Base-by-base conservation (phyloP, 805 yeast genomes). In the Metschnikowia santaceciliae region DNA sequence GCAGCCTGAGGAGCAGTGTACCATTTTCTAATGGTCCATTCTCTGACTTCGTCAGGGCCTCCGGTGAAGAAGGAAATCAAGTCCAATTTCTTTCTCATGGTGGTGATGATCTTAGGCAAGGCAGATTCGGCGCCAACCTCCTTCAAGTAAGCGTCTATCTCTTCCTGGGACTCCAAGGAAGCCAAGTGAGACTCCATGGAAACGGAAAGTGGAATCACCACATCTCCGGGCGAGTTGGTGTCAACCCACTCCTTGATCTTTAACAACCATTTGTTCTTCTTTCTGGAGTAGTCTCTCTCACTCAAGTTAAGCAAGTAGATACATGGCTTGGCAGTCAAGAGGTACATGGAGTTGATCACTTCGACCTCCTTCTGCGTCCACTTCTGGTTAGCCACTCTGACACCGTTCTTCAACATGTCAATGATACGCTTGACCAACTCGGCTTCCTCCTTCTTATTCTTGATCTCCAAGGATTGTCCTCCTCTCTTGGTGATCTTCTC, bases 321-420 rank as follows among this genome's bases (percentile, higher is more conserved):
- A 62, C 94, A 81, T 57, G 98, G 97, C 75, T 94, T 94, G 57
- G 99, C 97, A 13, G 98, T 90, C 64, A 94, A 79, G 64, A 94
- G 79, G 62, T 81, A 80, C 87, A 91, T 87, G 51, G 80, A 62
- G 81, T 94, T 94, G 76, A 94, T 86, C 49, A 81, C 76, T 71
- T 90, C 97, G 51, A 94, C 92, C 76, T 94, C 97, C 74, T 89
- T 90, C 55, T 84, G 78, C 48, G 88, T 76, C 99, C 99, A 94
- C 58, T 75, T 76, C 61, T 84, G 87, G 65, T 90, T 91, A 60
- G 92, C 88, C 55, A 94, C 84, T 75, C 96, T 87, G 64, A 87
- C 83, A 55, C 96, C 97, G 51, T 76, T 81, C 76, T 94, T 85
- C 63, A 92, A 80, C 65, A 84, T 74, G 52, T 79, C 82, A 61